Percentiles rank a stretch among this genome's conserved stretches.
These are phyloP conservation scores for Kurtzmaniella fragi DNA, from an alignment of 805 yeast species.

Conservation along the genomic window DNA sequence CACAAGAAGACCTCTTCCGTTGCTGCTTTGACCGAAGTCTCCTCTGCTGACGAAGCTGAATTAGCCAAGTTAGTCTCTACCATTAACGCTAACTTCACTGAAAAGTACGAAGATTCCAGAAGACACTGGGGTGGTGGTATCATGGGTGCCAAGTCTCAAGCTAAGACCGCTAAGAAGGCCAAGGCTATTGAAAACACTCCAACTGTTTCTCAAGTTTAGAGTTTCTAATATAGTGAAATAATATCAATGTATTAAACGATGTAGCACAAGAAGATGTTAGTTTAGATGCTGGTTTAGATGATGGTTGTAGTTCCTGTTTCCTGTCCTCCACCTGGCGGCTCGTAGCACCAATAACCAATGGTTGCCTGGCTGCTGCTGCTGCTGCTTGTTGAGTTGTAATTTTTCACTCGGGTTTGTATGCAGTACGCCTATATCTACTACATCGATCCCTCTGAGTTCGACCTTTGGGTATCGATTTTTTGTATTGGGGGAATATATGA, in stretches of 20 bases:
- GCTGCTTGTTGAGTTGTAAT: too few relatives aligned
- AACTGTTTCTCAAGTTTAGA: slow-evolving; percentile 3
- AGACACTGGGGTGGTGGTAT: slow-evolving; percentile 99
- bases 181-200: slow-evolving; percentile 43
- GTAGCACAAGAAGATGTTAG: too few relatives aligned
- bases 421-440: too few relatives aligned
- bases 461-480: too few relatives aligned
- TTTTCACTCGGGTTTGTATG: too few relatives aligned
- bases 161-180: slow-evolving; percentile 73
- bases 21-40: slow-evolving; percentile 95
- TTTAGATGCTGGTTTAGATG: neutral
- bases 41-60: slow-evolving; percentile 90
- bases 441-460: too few relatives aligned
- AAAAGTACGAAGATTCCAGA: slow-evolving; percentile 92
- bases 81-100: slow-evolving; percentile 87
- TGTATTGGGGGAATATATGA: too few relatives aligned
- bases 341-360: too few relatives aligned
- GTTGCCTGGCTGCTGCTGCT: too few relatives aligned
- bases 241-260: neutral
- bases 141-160: slow-evolving; percentile 91
- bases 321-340: too few relatives aligned
- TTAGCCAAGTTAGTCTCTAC: slow-evolving; percentile 90
- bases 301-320: too few relatives aligned
- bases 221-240: neutral
- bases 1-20: slow-evolving; percentile 98